Percentiles rank a stretch among this genome's conserved stretches.
Evolutionary conservation across 192 early-diverging fungal species (phyloP).

Genomic region (Dispira simplex): DNA sequence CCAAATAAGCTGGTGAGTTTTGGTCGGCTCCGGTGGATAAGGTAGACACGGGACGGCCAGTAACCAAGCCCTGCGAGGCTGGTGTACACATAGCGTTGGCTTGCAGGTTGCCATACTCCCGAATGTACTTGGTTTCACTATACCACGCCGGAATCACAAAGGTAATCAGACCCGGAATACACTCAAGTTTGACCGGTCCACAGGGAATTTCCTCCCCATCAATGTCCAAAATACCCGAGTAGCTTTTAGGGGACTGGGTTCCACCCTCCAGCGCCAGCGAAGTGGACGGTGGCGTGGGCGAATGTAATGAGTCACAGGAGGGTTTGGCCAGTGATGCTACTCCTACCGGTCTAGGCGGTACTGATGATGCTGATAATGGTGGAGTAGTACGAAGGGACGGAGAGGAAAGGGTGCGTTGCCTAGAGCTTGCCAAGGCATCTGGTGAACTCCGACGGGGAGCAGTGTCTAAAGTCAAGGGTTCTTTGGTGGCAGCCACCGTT

Average conservation of each 20-base stretch:
- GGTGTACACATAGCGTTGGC: neutral
- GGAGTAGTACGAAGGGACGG: too few relatives aligned
- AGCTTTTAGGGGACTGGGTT: neutral
- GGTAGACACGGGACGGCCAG: neutral
- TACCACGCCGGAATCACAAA: slow-evolving; percentile 13
- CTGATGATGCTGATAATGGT: too few relatives aligned
- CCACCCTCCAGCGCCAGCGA: too few relatives aligned
- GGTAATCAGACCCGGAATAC: slow-evolving; percentile 19
- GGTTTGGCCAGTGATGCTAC: too few relatives aligned
- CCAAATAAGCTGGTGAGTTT: neutral
- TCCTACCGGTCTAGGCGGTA: too few relatives aligned
- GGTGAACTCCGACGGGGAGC: too few relatives aligned
- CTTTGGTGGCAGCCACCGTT: too few relatives aligned
- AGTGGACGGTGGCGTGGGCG: too few relatives aligned
- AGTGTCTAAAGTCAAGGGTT: too few relatives aligned
- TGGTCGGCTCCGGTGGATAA: neutral
- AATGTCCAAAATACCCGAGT: slow-evolving; percentile 26
- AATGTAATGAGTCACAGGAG: too few relatives aligned
- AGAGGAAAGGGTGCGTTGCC: too few relatives aligned
- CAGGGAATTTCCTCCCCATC: slow-evolving; percentile 28
- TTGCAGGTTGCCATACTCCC: neutral
- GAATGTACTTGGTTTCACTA: slow-evolving; percentile 5
- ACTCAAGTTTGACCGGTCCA: slow-evolving; percentile 29
- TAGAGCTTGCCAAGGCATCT: too few relatives aligned
- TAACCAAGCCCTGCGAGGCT: neutral